These are phyloP conservation scores for Sugiyamaella chiloensis DNA, from an alignment of 805 yeast genomes.

Conservation along the genomic window DNA sequence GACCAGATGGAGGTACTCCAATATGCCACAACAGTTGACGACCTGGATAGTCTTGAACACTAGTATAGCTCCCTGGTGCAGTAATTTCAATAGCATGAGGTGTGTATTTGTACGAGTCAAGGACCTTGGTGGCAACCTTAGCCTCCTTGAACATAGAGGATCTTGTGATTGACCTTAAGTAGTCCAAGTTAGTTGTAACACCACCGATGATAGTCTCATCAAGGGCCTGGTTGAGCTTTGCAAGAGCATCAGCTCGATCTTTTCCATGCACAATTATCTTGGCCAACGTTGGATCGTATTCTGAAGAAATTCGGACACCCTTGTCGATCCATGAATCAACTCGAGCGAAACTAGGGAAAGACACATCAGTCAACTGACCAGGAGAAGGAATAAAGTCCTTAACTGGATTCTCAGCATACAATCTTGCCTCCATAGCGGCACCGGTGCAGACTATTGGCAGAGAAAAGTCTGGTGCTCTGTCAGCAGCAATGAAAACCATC, in stretches of 20 bases:
- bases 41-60: constrained; percentile 95
- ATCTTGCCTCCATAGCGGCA: constrained; percentile 94
- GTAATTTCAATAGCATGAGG: constrained; percentile 84
- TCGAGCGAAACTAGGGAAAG: constrained; percentile 88
- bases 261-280: constrained; percentile 93
- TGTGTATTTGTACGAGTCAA: constrained; percentile 74
- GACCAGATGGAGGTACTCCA: constrained; percentile 99
- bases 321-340: constrained; percentile 91
- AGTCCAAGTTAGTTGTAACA: constrained; percentile 85
- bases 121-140: constrained; percentile 78
- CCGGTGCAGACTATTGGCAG: constrained; percentile 54
- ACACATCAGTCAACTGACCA: constrained; percentile 82
- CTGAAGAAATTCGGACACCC: constrained; percentile 86
- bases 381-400: constrained; percentile 96
- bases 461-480: constrained; percentile 74
- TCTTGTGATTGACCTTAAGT: constrained; percentile 78
- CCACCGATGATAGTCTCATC: constrained; percentile 86
- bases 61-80: constrained; percentile 91
- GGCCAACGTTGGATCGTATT: constrained; percentile 94
- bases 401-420: constrained; percentile 96
- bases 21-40: constrained; percentile 81
- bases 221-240: constrained; percentile 72
- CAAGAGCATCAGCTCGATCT: constrained; percentile 81
- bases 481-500: constrained; percentile 93
- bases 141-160: constrained; percentile 83